A percentile compares a stretch with the other conserved stretches of the same genome.
Conservation (phyloP, 78 protist genomes). For the Polysphondylium violaceum region DNA sequence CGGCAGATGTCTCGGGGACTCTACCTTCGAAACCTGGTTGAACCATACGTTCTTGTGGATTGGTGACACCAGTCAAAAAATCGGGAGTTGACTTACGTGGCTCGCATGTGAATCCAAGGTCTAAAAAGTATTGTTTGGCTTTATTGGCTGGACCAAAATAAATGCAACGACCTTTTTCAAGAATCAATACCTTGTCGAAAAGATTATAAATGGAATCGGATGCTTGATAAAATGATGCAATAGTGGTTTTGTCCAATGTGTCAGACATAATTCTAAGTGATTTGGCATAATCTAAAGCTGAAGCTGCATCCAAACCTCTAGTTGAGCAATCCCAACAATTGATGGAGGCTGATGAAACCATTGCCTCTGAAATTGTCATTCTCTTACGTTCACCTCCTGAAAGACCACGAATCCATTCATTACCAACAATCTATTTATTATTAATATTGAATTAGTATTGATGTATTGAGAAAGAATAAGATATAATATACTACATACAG, state of each 20-base stretch:
- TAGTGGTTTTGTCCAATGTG: conserved; percentile 55
- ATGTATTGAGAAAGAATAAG: not conserved
- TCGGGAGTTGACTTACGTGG: conserved; percentile 67
- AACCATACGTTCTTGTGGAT: conserved; percentile 63
- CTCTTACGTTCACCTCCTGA: conserved; percentile 74
- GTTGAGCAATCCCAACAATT: conserved; percentile 73
- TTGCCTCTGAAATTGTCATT: conserved; percentile 70
- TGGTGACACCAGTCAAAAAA: conserved; percentile 68
- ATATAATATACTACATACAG: conserved; percentile 19
- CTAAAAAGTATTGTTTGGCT: conserved; percentile 59
- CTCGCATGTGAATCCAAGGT: conserved; percentile 73
- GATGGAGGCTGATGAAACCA: conserved; percentile 52
- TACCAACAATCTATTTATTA: conserved; percentile 50
- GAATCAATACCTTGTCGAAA: conserved; percentile 57
- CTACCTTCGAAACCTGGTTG: conserved; percentile 41
- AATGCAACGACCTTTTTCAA: conserved; percentile 76
- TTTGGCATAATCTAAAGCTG: conserved; percentile 70
- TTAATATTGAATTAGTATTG: not conserved
- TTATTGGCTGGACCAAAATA: conserved; percentile 63
- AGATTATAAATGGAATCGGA: conserved; percentile 67
- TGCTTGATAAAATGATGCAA: conserved; percentile 80
- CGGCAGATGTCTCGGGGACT: conserved; percentile 62
- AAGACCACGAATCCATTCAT: conserved; percentile 56
- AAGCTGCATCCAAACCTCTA: conserved; percentile 67
- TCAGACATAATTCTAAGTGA: conserved; percentile 73